These are phyloP conservation scores for Alternaria sp. DNA, from an alignment of 2,329 filamentous ascomycete species.

Conservation along the genomic window DNA sequence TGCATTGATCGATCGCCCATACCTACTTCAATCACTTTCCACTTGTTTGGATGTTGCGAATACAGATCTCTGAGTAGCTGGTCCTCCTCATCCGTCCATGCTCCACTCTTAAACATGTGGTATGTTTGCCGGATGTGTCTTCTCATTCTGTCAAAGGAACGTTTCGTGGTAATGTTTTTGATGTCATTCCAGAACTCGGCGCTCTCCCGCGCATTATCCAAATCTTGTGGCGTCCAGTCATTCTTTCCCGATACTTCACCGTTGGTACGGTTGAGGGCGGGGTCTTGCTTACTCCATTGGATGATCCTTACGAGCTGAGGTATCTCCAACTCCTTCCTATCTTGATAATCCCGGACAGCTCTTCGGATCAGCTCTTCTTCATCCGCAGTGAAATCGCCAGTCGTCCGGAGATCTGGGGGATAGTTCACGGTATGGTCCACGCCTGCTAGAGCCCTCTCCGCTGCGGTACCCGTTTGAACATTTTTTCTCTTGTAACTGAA, in stretches of 20 bases:
- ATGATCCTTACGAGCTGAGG: conserved; percentile 32
- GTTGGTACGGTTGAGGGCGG: not conserved
- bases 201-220: conserved; percentile 19
- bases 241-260: not conserved
- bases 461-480: conserved; percentile 6
- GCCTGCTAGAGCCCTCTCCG: conserved; percentile 24
- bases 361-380: conserved; percentile 36
- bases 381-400: conserved; percentile 29
- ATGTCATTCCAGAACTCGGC: conserved; percentile 46
- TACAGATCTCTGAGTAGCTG: conserved; percentile 60
- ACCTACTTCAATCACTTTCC: conserved; percentile 67
- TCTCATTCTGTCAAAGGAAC: conserved; percentile 45
- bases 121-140: conserved; percentile 67
- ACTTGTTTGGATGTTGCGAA: conserved; percentile 62
- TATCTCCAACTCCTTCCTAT: conserved; percentile 23
- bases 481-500: not conserved
- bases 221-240: conserved; percentile 5
- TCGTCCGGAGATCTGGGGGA: conserved; percentile 23
- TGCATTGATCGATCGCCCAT: conserved; percentile 69
- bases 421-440: conserved; percentile 17
- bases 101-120: conserved; percentile 70
- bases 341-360: conserved; percentile 31
- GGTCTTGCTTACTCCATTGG: conserved; percentile 20
- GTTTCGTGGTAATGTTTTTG: conserved; percentile 40
- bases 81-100: conserved; percentile 69